Base-by-base conservation (phyloP, 371 early-diverging fungal genomes). In the Apophysomyces elegans region DNA sequence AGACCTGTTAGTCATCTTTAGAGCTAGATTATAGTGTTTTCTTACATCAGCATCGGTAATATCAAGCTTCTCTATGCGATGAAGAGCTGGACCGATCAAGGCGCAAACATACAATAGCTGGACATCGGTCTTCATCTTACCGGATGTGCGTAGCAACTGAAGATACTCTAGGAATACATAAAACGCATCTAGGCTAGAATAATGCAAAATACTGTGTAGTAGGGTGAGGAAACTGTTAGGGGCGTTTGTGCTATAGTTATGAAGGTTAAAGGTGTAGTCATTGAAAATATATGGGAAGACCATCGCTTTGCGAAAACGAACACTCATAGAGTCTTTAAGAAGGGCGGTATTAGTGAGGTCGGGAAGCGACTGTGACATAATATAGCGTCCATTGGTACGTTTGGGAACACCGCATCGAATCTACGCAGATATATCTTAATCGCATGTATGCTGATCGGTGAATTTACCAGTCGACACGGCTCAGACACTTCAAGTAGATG, bases 61-160 rank as follows among this genome's bases (percentile, higher is more conserved):
- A 58, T 80, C 75, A 39, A 77, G 39, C 56, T 88, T 86, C 66
- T 88, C 90, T 46, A 92, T 84, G 35, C 93, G 86, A 74, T 92
- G 89, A 36, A 92, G 72, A 16, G 89, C 76, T 0, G 93, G 93
- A 0, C 92, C 93, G 45, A 92, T 69, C 56, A 91, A 69, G 11
- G 90, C 87, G 63, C 90, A 90, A 54, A 92, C 72, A 60, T 91
- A 93, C 21, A 92, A 76, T 16, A 92, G 67, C 65, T 93, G 93
- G 4, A 86, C 84, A 71, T 93, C 93, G 0, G 92, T 87, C 44
- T 79, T 75, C 38, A 92, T 69, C 44, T 71, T 69, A 44, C 77
- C 84, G 4, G 80, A 75, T 1, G 66, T 65, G 16, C 81, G 46
- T 14, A 81, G 58, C n/a, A 62, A 56, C 18, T 74, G 72, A 14